phyloP scores from a whole-genome alignment of 129 eudicot species.

The Helianthus tuberosus region DNA sequence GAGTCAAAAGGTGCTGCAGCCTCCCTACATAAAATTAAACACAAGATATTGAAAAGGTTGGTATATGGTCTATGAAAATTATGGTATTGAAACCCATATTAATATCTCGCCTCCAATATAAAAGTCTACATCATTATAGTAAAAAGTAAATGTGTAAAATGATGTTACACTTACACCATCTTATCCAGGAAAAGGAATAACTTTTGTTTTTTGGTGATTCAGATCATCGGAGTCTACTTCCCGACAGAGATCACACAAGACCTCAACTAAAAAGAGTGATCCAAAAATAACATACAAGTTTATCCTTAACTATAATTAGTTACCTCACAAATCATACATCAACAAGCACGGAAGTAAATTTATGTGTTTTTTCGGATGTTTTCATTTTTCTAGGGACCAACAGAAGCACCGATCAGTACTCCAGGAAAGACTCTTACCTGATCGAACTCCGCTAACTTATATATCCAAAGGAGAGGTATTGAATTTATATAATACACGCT shows the following conservation, averaged over 20 bases:
- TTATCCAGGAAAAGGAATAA: not conserved
- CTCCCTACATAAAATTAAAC: constrained; percentile 15
- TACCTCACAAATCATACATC: constrained; percentile 13
- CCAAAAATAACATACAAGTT: constrained; percentile 61
- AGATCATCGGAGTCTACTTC: constrained; percentile 45
- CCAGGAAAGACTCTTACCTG: constrained; percentile 64
- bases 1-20: constrained; percentile 13
- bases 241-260: constrained; percentile 30
- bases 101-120: not conserved
- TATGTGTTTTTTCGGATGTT: constrained; percentile 9
- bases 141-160: not conserved
- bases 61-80: constrained; percentile 9
- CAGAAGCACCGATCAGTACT: constrained; percentile 63
- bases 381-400: constrained; percentile 55
- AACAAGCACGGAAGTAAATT: constrained; percentile 19
- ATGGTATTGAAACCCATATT: not conserved
- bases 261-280: constrained; percentile 26
- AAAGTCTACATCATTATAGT: not conserved
- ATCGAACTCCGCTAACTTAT: constrained; percentile 60
- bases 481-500: not conserved
- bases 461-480: constrained; percentile 71
- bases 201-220: constrained; percentile 19
- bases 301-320: constrained; percentile 9
- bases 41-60: constrained; percentile 38
- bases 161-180: not conserved